phyloP scores from a whole-genome alignment of 768 basidiomycete genomes.

The Calocybe gangraenosa region DNA sequence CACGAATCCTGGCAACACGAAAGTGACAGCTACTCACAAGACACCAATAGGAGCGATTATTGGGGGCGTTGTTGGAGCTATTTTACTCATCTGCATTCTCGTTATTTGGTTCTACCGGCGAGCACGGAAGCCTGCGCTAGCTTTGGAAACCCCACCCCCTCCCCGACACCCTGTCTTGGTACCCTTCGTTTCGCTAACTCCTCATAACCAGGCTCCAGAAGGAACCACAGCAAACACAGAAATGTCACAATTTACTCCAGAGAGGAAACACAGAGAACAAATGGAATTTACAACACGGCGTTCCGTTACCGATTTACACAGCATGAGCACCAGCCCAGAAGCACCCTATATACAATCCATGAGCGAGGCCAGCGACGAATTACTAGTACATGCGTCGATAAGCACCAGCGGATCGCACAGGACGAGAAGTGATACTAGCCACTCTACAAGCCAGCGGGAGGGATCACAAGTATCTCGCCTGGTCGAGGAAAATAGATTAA shows the following conservation, averaged over 20 bases:
- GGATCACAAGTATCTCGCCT: slow-evolving; percentile 2
- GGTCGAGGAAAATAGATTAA: slow-evolving; percentile 10
- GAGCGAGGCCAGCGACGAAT: background rate
- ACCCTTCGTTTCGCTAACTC: background rate
- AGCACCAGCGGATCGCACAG: background rate
- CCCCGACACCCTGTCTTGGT: background rate
- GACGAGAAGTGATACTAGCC: background rate
- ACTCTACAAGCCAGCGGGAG: background rate
- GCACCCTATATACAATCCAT: background rate
- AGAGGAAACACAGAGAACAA: background rate
- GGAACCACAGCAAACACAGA: no score
- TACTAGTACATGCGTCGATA: no score
- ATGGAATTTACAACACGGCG: background rate
- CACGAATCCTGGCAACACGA: background rate
- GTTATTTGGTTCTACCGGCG: slow-evolving; percentile 6
- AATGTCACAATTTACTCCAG: background rate
- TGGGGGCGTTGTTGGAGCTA: slow-evolving; percentile 12
- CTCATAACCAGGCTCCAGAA: no score
- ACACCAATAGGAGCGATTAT: slow-evolving; percentile 7
- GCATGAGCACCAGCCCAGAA: background rate
- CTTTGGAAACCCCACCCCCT: background rate
- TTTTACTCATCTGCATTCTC: slow-evolving; percentile 3
- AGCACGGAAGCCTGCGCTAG: background rate
- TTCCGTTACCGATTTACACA: background rate
- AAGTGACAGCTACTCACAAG: background rate